Evolutionary conservation across 1,284 basidiomycete genomes (phyloP), one percentile per base, ranked within the genome.

Genomic region (Ceratobasidium sp.): DNA sequence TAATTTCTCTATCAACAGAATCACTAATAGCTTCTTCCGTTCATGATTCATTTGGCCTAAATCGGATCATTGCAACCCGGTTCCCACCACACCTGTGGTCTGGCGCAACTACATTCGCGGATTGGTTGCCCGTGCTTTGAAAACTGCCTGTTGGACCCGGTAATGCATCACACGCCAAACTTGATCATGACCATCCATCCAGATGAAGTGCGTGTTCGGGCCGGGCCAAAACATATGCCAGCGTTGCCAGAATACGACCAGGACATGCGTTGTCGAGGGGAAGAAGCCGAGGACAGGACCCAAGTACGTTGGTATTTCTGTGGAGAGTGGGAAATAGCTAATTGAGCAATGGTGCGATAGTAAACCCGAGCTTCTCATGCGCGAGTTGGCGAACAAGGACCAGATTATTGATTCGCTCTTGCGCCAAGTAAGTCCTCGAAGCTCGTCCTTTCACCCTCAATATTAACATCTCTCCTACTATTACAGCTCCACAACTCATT

Each of bases 121-220:
- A 20, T 49, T n/a, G 47, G 15, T 49, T 17, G n/a, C n/a, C 47
- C 47, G 28, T n/a, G 56, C 28, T 54, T 20, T 64, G 63, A 35
- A 47, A 80, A 7, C n/a, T 45, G 42, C 42, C 42, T 8, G 42
- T n/a, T n/a, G n/a, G n/a, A n/a, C n/a, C n/a, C n/a, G n/a, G n/a
- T n/a, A n/a, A n/a, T n/a, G n/a, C n/a, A n/a, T n/a, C n/a, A n/a
- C 49, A 23, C n/a, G 23, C 49, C 49, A 3, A 53, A 53, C 26
- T 0, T 7, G n/a, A 23, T 53, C 6, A n/a, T n/a, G n/a, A n/a
- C 49, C 5, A 6, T 1, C 7, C 23, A 0, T 26, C 5, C 79
- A 94, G 91, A 94, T 94, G 92, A 92, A 91, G 86, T 94, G 92
- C 83, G 90, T 90, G 80, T 93, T 93, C 82, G 90, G 90, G 60